A percentile compares a stretch with the other conserved stretches of the same genome.
Evolutionary conservation across 768 basidiomycete genomes (phyloP).

Genomic region (Trametes gibbosa): DNA sequence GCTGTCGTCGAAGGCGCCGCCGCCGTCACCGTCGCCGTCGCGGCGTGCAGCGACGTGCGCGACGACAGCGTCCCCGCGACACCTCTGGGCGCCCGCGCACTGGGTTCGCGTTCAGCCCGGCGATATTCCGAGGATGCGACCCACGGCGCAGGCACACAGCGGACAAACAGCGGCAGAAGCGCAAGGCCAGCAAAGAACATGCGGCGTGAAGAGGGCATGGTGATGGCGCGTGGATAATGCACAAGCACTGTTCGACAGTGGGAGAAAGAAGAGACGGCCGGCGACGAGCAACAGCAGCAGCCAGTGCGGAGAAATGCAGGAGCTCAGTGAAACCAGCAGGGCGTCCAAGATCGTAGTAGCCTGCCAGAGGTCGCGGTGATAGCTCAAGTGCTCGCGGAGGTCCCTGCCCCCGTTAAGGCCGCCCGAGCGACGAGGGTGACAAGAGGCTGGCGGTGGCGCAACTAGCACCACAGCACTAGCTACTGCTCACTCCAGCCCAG

Average conservation of each 20-base stretch:
- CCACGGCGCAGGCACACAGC: constrained; percentile 9
- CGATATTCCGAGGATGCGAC: background rate
- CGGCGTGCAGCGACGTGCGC: background rate
- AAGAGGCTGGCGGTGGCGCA: constrained; percentile 1
- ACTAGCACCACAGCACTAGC: background rate
- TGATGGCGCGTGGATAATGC: background rate
- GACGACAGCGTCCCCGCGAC: constrained; percentile 9
- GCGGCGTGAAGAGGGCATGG: background rate
- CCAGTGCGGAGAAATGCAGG: constrained; percentile 4
- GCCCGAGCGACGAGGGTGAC: background rate
- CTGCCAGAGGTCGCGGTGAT: no score
- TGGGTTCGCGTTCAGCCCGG: background rate
- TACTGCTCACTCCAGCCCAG: background rate
- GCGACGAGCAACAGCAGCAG: background rate
- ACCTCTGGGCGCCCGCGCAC: background rate
- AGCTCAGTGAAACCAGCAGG: constrained; percentile 13
- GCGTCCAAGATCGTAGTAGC: background rate
- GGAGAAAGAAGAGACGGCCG: background rate
- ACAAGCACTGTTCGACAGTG: background rate
- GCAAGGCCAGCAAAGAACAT: constrained; percentile 8
- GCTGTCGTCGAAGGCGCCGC: background rate
- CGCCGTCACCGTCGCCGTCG: background rate
- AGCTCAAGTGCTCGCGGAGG: background rate
- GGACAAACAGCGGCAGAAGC: constrained; percentile 18
- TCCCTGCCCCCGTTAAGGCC: background rate